These are phyloP conservation scores for Paraglomus brasilianum DNA, from an alignment of 192 early-diverging fungal species.

Conservation along the genomic window DNA sequence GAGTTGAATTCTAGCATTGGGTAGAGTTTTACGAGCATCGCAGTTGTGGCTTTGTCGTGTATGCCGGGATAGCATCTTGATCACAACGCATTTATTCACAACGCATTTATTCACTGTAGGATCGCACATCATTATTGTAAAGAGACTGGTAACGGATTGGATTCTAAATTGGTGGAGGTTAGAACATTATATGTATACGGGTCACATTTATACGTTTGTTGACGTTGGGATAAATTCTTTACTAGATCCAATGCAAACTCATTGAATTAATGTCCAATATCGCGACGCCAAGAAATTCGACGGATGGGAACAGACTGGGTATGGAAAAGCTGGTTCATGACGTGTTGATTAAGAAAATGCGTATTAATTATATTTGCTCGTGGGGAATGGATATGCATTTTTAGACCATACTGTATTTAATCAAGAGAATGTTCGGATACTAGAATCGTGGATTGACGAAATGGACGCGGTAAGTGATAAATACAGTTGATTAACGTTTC, in stretches of 20 bases:
- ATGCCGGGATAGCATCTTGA: too few relatives aligned
- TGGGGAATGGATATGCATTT: neutral
- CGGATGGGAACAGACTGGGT: conserved; percentile 56
- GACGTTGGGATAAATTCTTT: neutral
- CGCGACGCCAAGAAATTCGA: conserved; percentile 73
- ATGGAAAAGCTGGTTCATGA: neutral
- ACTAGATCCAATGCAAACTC: conserved; percentile 83
- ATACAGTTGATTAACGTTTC: neutral
- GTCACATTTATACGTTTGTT: neutral
- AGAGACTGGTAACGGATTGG: conserved; percentile 40
- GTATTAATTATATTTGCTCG: neutral
- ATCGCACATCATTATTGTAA: conserved; percentile 47
- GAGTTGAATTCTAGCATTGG: conserved; percentile 48
- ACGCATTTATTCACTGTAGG: conserved; percentile 26
- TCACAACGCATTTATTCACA: too few relatives aligned
- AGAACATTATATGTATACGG: neutral
- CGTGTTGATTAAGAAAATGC: neutral
- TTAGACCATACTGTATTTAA: conserved; percentile 76
- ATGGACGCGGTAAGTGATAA: conserved; percentile 48
- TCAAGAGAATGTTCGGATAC: conserved; percentile 54
- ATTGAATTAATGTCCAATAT: conserved; percentile 92
- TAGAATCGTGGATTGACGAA: conserved; percentile 88
- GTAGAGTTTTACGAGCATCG: conserved; percentile 32
- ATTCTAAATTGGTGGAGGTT: conserved; percentile 43
- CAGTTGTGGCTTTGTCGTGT: too few relatives aligned